phyloP scores from a whole-genome alignment of 768 basidiomycete genomes.

The Neoboletus brunneissimus region DNA sequence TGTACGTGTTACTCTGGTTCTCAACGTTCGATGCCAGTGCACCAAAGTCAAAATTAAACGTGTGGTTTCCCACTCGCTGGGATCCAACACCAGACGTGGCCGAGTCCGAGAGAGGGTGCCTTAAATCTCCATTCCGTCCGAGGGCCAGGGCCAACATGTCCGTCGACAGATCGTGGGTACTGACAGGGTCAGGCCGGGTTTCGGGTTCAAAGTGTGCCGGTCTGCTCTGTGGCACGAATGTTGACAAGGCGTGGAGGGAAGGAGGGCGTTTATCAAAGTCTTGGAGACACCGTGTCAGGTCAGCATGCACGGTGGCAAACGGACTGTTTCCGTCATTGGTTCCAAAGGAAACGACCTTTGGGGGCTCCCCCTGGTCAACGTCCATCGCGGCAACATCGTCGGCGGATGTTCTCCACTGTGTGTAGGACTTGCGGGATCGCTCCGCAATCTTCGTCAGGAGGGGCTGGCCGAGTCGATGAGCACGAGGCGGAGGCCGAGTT shows the following conservation, averaged over 20 bases:
- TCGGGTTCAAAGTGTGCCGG: constrained; percentile 17
- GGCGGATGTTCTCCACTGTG: constrained; percentile 36
- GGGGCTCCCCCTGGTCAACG: constrained; percentile 17
- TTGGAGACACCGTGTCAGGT: constrained; percentile 24
- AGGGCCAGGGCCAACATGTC: constrained; percentile 34
- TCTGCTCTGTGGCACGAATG: constrained; percentile 22
- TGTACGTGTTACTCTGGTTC: constrained; percentile 55
- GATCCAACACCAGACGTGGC: constrained; percentile 22
- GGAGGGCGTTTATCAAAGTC: constrained; percentile 25
- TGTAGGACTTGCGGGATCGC: constrained; percentile 46
- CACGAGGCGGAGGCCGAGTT: neutral
- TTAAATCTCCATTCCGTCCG: constrained; percentile 29
- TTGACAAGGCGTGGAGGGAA: constrained; percentile 20
- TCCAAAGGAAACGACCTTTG: neutral
- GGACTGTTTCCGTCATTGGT: constrained; percentile 4
- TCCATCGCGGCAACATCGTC: constrained; percentile 26
- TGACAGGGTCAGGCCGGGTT: constrained; percentile 16
- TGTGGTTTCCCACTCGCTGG: constrained; percentile 49
- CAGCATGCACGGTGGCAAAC: constrained; percentile 25
- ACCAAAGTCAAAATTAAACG: constrained; percentile 62
- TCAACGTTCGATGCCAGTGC: constrained; percentile 53
- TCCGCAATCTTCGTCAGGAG: constrained; percentile 54
- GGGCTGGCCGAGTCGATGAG: constrained; percentile 37
- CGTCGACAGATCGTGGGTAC: constrained; percentile 29
- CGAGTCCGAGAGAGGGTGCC: constrained; percentile 19